Base-by-base conservation (phyloP, 345 rosid genomes). In the Gossypium raimondii region DNA sequence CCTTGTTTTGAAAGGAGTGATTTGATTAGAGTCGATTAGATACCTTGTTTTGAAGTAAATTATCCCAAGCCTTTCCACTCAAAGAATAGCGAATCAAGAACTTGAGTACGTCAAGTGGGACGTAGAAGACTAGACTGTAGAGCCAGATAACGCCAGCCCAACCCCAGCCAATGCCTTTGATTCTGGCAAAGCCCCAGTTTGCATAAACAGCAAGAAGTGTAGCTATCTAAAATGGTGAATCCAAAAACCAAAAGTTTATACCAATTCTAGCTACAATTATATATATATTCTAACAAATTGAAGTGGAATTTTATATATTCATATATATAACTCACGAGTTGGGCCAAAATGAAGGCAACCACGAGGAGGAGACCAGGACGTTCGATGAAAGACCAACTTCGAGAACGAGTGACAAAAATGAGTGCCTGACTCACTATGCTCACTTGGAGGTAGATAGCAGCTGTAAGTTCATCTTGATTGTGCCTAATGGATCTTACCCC, bases 91-190 rank as follows among this genome's bases (percentile, higher is more conserved):
- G 67, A 9, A 62, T 16, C 0, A 29, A 7, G 45, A 62, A 34
- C 67, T 62, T 62, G 47, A 62, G 20, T 7, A 62, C 11, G 9
- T 62, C 67, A 62, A 62, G 67, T 62, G 67, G 67, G 67, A 62
- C 2, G 45, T 62, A 62, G 47, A 62, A 62, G 11, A 62, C 20
- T 8, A 62, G 0, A 8, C 20, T 62, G 67, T 34, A 29, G 67
- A 62, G n/a, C 67, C 67, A 62, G 4, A 62, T 62, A 16, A 62
- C 67, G n/a, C 67, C 67, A 62, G 67, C 67, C 67, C 67, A 62
- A 62, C 67, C 67, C 67, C 67, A 34, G 18, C 67, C 45, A 62
- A 62, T 62, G 47, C 67, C 67, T 62, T 62, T 34, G 11, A 62
- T 34, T 34, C 67, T 38, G 10, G 67, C 67, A 2, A 61, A 61